Evolutionary conservation across 805 yeast species (phyloP).

Genomic region (Ogataea glucozyma): DNA sequence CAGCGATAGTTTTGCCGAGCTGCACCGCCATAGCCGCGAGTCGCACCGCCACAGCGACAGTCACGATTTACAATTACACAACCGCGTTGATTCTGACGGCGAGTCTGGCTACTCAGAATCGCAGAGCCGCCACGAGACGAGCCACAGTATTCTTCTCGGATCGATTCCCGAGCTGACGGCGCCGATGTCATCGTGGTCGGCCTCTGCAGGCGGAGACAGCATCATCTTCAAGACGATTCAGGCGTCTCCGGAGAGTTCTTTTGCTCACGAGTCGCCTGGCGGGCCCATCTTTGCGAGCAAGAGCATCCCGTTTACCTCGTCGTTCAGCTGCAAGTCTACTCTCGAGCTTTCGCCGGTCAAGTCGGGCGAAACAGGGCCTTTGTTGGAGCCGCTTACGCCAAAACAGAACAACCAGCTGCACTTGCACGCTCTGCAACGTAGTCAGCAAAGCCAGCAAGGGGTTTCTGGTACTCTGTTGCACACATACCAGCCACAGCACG

Average conservation of each 20-base stretch:
- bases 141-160: conserved; percentile 15
- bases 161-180: conserved; percentile 41
- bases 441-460: conserved; percentile 15
- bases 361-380: conserved; percentile 61
- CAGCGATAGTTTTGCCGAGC: too few species aligned
- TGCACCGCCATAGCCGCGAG: too few species aligned
- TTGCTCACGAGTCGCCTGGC: conserved; percentile 27
- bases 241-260: conserved; percentile 39
- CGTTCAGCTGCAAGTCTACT: conserved; percentile 65
- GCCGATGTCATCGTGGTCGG: conserved; percentile 42
- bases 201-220: conserved; percentile 42
- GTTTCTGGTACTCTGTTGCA: too few species aligned
- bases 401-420: conserved; percentile 24
- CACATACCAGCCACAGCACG: conserved; percentile 13
- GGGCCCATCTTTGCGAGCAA: conserved; percentile 34
- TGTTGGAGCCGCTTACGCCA: conserved; percentile 66
- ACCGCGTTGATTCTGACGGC: too few species aligned
- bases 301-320: conserved; percentile 56
- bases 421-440: conserved; percentile 18
- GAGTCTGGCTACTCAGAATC: too few species aligned
- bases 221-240: conserved; percentile 31
- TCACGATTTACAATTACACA: too few species aligned
- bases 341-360: conserved; percentile 63
- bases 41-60: too few species aligned
- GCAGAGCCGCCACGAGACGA: too few species aligned